phyloP scores from a whole-genome alignment of 805 yeast species.

The Candida chilensis region DNA sequence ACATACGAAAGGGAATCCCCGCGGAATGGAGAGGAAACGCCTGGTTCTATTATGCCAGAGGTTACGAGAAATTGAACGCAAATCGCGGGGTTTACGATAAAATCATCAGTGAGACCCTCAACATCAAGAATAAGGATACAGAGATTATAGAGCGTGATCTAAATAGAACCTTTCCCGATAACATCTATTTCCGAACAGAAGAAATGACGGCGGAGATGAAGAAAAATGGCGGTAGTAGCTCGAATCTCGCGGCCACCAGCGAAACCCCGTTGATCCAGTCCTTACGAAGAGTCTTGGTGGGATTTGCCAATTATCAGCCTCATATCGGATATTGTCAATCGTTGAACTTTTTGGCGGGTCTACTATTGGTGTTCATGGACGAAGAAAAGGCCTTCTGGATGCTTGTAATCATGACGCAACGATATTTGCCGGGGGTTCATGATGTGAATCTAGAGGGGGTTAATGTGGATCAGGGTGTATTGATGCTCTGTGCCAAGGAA shows the following conservation, averaged over 20 bases:
- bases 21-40: constrained; percentile 97
- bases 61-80: constrained; percentile 60
- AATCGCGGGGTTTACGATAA: constrained; percentile 69
- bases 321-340: constrained; percentile 95
- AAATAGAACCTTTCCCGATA: constrained; percentile 93
- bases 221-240: constrained; percentile 1
- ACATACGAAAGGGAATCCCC: constrained; percentile 87
- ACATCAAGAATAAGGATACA: constrained; percentile 58
- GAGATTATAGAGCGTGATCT: constrained; percentile 93
- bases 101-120: constrained; percentile 49
- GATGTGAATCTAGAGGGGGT: constrained; percentile 89
- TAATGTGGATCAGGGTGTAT: constrained; percentile 88
- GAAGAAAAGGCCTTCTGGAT: constrained; percentile 95
- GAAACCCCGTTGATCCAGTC: constrained; percentile 65
- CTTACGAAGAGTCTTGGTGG: constrained; percentile 69
- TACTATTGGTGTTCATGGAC: constrained; percentile 72
- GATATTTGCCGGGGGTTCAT: constrained; percentile 85
- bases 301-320: constrained; percentile 82
- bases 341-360: constrained; percentile 84
- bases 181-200: constrained; percentile 59
- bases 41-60: constrained; percentile 93
- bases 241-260: constrained; percentile 6
- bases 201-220: constrained; percentile 2
- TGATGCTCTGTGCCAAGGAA: constrained; percentile 80
- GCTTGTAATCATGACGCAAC: constrained; percentile 82